Conservation (phyloP, 352 stramenopile genomes). For the Pythium grandisporangium region DNA sequence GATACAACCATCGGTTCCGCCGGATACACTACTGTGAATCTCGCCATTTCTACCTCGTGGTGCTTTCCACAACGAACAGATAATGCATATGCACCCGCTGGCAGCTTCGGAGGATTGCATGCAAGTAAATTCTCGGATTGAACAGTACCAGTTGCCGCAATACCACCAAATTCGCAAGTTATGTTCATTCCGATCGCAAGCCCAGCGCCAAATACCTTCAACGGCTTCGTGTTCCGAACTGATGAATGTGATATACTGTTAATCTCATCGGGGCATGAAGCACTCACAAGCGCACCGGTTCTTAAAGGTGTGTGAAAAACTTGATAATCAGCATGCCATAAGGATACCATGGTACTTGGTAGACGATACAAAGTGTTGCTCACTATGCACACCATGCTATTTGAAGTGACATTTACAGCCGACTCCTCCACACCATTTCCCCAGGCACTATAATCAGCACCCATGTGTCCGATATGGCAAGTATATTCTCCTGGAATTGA, state of each 20-base stretch:
- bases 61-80: neutral
- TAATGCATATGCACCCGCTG: constrained; percentile 5
- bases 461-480: neutral
- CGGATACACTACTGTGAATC: neutral
- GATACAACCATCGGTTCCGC: constrained; percentile 2
- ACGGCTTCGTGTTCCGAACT: no score
- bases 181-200: constrained; percentile 6
- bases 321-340: no score
- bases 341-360: no score
- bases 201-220: constrained; percentile 1
- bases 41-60: neutral
- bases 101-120: neutral
- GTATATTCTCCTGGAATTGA: neutral
- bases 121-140: constrained; percentile 1
- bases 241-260: no score
- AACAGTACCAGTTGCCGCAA: neutral
- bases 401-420: no score
- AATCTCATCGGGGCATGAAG: no score
- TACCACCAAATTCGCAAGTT: neutral
- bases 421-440: no score
- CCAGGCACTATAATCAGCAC: neutral
- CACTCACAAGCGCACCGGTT: no score
- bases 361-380: no score
- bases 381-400: no score
- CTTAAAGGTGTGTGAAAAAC: no score